These are phyloP conservation scores for Aristolochia contorta DNA, from an alignment of 164 flowering plant species.

Conservation along the genomic window DNA sequence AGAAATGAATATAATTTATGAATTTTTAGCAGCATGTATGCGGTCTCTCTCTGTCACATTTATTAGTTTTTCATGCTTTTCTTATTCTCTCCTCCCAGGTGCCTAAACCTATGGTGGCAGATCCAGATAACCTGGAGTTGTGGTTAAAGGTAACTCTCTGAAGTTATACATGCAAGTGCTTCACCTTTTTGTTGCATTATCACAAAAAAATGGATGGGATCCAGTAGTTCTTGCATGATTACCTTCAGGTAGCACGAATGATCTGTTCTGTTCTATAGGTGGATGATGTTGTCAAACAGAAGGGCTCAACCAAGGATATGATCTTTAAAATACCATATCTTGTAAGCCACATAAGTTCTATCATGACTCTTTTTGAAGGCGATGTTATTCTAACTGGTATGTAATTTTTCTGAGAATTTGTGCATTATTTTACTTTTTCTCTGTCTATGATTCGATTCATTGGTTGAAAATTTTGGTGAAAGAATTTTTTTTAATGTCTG, in stretches of 20 bases:
- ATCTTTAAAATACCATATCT: conserved; percentile 87
- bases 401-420: background rate
- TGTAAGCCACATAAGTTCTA: conserved; percentile 89
- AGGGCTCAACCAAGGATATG: conserved; percentile 89
- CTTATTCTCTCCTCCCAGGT: conserved; percentile 34
- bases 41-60: too few species aligned
- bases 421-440: too few species aligned
- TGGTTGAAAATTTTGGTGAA: background rate
- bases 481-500: background rate
- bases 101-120: conserved; percentile 50
- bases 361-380: conserved; percentile 94
- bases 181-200: background rate
- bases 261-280: conserved; percentile 35
- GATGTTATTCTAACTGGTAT: conserved; percentile 97
- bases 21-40: background rate
- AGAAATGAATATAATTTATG: background rate
- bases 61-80: background rate
- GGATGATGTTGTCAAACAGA: conserved; percentile 77
- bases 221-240: background rate
- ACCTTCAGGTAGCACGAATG: background rate
- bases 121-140: conserved; percentile 81
- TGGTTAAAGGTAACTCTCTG: conserved; percentile 71
- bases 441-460: background rate
- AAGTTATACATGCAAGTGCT: background rate
- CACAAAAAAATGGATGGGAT: background rate